Evolutionary conservation across 2,329 filamentous ascomycete genomes (phyloP).

Genomic region (Fusarium multiceps): DNA sequence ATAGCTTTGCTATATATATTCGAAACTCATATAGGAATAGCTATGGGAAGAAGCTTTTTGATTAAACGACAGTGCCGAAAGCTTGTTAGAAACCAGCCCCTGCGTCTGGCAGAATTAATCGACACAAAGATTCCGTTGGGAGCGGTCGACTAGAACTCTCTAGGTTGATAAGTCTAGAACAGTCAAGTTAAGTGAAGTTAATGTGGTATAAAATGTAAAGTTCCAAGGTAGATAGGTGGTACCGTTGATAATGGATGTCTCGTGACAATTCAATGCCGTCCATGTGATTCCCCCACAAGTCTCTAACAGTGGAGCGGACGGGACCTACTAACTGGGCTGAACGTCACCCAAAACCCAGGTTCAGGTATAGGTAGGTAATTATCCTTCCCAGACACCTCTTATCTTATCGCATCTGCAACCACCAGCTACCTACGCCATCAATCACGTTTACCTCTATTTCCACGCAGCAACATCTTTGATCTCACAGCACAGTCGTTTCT

Average conservation of each 20-base stretch:
- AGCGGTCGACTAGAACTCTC: neutral
- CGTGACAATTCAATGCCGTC: neutral
- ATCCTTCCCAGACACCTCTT: neutral
- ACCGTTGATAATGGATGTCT: neutral
- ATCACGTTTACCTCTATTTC: neutral
- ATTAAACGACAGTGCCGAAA: neutral
- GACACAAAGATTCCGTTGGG: neutral
- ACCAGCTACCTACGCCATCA: neutral
- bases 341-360: neutral
- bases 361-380: too few species aligned
- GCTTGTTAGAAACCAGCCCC: neutral
- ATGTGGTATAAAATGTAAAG: neutral
- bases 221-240: neutral
- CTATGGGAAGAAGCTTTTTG: neutral
- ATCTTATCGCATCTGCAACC: neutral
- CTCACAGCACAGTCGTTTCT: neutral
- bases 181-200: neutral
- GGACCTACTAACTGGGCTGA: neutral
- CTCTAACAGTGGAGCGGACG: neutral
- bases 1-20: neutral
- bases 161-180: neutral
- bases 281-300: constrained; percentile 1
- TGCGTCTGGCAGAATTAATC: neutral
- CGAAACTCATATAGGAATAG: neutral
- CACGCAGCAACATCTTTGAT: neutral